These are phyloP conservation scores for Tetrahymena malaccensis DNA, from an alignment of 73 alveolate species.

Conservation along the genomic window DNA sequence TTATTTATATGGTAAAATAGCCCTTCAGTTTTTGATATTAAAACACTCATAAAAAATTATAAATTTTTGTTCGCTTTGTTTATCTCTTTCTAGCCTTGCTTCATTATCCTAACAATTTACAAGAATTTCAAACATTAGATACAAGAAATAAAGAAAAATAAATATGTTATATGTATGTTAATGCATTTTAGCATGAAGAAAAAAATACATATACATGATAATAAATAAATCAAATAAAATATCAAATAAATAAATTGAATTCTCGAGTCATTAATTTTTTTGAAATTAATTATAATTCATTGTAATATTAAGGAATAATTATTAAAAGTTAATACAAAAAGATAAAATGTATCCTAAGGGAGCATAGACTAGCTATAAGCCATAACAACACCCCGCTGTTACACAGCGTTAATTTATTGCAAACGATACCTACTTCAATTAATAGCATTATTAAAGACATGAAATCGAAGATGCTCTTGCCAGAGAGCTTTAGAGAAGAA, in stretches of 20 bases:
- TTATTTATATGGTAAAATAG: neutral
- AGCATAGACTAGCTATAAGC: neutral
- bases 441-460: constrained; percentile 1
- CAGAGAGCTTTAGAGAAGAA: constrained; percentile 34
- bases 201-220: neutral
- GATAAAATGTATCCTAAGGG: neutral
- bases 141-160: neutral
- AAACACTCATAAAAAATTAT: no score
- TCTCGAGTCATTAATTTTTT: neutral
- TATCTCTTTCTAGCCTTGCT: no score
- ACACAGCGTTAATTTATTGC: neutral
- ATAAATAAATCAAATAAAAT: no score
- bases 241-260: neutral
- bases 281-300: neutral
- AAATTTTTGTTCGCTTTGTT: neutral
- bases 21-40: neutral
- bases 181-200: neutral
- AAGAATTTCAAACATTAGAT: no score
- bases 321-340: neutral
- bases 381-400: neutral
- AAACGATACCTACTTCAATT: neutral
- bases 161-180: neutral
- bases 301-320: neutral
- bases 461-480: constrained; percentile 27
- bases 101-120: neutral